Evolutionary conservation across 1,139 yeast species (phyloP).

Genomic region (Yamadazyma conglobata): DNA sequence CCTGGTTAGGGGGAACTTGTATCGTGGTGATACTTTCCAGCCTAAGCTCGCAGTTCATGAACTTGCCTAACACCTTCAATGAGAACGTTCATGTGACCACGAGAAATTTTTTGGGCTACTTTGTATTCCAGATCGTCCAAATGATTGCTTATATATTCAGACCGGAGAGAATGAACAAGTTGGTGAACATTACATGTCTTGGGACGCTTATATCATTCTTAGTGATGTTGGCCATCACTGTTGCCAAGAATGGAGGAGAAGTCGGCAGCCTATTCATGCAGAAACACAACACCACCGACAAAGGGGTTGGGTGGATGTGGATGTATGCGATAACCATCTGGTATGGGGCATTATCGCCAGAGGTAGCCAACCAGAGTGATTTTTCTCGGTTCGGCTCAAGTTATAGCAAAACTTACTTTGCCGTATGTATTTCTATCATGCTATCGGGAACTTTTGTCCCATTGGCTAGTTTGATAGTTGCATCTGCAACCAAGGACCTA

Average conservation of each 20-base stretch:
- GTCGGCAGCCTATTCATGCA: slow-evolving; percentile 15
- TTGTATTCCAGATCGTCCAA: slow-evolving; percentile 18
- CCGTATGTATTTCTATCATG: slow-evolving; percentile 16
- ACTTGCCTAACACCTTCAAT: slow-evolving; percentile 16
- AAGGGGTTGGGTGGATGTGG: slow-evolving; percentile 20
- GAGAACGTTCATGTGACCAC: slow-evolving; percentile 15
- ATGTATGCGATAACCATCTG: slow-evolving; percentile 18
- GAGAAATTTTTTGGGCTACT: slow-evolving; percentile 19
- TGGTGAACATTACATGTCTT: slow-evolving; percentile 15
- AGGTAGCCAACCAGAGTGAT: slow-evolving; percentile 40
- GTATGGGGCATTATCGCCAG: slow-evolving; percentile 31
- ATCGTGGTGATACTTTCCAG: slow-evolving; percentile 16
- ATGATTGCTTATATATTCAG: slow-evolving; percentile 15
- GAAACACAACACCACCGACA: neutral
- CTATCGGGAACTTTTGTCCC: slow-evolving; percentile 22
- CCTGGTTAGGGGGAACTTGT: slow-evolving; percentile 19
- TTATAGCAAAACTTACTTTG: slow-evolving; percentile 12
- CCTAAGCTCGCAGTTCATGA: slow-evolving; percentile 14
- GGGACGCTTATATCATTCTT: slow-evolving; percentile 15
- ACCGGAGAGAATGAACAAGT: slow-evolving; percentile 18
- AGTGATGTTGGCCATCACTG: slow-evolving; percentile 12
- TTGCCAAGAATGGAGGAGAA: slow-evolving; percentile 16
- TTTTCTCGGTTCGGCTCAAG: slow-evolving; percentile 37
- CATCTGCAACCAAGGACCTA: slow-evolving; percentile 31
- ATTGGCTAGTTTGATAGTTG: slow-evolving; percentile 19